Evolutionary conservation across 108 stramenopile genomes (phyloP).

Genomic region (Cyclotella baltica): DNA sequence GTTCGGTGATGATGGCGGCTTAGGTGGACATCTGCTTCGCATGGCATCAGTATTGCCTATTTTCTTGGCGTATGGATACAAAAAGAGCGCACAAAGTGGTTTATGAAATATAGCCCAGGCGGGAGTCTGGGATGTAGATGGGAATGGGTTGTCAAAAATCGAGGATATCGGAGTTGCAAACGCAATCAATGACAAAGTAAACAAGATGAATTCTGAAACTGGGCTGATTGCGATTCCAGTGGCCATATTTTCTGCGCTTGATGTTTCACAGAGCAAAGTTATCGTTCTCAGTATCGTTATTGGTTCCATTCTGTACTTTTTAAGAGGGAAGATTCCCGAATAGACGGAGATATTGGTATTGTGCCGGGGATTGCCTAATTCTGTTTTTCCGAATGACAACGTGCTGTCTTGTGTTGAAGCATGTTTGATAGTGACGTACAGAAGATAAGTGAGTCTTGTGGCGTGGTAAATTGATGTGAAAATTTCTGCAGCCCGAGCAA

Average conservation of each 20-base stretch:
- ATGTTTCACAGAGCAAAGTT: not conserved
- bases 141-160: conserved; percentile 6
- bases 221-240: conserved; percentile 5
- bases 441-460: too few relatives aligned
- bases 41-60: not conserved
- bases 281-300: conserved; percentile 1
- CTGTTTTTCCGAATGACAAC: conserved; percentile 3
- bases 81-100: not conserved
- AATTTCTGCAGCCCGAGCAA: too few relatives aligned
- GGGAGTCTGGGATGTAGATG: conserved; percentile 10
- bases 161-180: not conserved
- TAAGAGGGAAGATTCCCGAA: not conserved
- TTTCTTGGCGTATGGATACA: conserved; percentile 2
- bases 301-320: conserved; percentile 2
- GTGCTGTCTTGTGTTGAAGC: not conserved
- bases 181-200: conserved; percentile 2
- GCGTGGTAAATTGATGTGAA: too few relatives aligned
- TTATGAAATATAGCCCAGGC: conserved; percentile 13
- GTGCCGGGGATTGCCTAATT: too few relatives aligned
- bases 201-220: conserved; percentile 4
- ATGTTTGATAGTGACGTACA: not conserved
- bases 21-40: not conserved
- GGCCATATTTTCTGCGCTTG: not conserved
- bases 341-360: not conserved
- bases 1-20: conserved; percentile 4